Base-by-base conservation (phyloP, 768 basidiomycete species). In the Suillus variegatus region DNA sequence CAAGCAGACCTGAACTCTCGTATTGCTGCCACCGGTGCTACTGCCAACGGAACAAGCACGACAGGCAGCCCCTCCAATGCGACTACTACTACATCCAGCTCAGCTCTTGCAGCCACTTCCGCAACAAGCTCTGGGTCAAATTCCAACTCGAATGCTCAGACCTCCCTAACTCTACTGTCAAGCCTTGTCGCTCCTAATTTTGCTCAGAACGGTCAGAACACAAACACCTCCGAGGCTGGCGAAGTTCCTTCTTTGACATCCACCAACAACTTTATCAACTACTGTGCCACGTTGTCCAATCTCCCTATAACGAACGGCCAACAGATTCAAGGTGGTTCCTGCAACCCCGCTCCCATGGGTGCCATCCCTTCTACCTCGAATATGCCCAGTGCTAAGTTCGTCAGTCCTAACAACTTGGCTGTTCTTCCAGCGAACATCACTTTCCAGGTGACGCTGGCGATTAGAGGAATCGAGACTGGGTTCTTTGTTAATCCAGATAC, bases 251-350 rank as follows among this genome's bases (percentile, higher is more conserved):
- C 87, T 7, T 75, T 86, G 8, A 88, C 84, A 0, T 88, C 88
- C n/a, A 75, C 74, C 55, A 88, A 92, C 79, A 92, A 92, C 80
- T 92, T 88, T 74, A 89, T 90, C 77, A 89, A 89, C 78, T 88
- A 80, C 74, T 90, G 89, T 69, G 74, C 79, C 8, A 84, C 82
- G 18, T 70, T 81, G 4, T 72, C 81, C 4, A 69, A 80, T 61
- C 74, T 83, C 58, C 83, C 88, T 4, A 79, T 89, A 65, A 90
- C 90, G 52, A 84, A 88, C 69, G 88, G 88, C n/a, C 62, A 80
- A 68, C 88, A 86, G 70, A 72, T 85, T 71, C 75, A 70, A 65
- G 73, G 70, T 8, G 85, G 85, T 9, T 86, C 85, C 28, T 88
- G 88, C 74, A 88, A 90, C 74, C 82, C 85, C 41, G 80, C 84